These are phyloP conservation scores for Debaryomyces castellii DNA, from an alignment of 805 yeast species.

Conservation along the genomic window DNA sequence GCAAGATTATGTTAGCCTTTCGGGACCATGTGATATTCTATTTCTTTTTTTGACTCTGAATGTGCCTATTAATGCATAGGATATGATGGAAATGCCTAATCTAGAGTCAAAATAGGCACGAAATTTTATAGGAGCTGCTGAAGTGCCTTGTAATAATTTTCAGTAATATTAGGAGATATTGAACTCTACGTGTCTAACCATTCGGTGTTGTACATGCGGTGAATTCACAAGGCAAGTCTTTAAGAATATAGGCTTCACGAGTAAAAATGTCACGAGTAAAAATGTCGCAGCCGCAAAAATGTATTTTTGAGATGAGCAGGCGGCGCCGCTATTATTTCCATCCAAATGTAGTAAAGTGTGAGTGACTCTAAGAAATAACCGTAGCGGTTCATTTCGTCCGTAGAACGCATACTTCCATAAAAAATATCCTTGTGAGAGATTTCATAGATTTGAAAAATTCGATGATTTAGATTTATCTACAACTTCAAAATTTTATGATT, in stretches of 20 bases:
- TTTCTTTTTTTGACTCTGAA: not conserved
- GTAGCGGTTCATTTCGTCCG: not conserved
- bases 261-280: constrained; percentile 2
- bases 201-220: too few species aligned
- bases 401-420: too few species aligned
- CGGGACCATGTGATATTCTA: not conserved
- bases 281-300: not conserved
- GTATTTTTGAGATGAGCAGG: not conserved
- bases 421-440: too few species aligned
- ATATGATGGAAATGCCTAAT: not conserved
- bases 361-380: too few species aligned
- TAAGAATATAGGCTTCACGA: not conserved
- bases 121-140: not conserved
- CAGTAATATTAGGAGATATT: not conserved
- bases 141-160: not conserved
- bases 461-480: too few species aligned
- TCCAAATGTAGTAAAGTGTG: not conserved
- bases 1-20: not conserved
- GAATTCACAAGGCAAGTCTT: too few species aligned
- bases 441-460: too few species aligned
- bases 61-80: not conserved
- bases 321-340: not conserved
- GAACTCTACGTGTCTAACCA: too few species aligned
- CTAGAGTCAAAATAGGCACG: not conserved
- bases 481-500: not conserved